Conservation (phyloP, 2,329 filamentous ascomycete genomes). For the Trichoderma aggressivum region DNA sequence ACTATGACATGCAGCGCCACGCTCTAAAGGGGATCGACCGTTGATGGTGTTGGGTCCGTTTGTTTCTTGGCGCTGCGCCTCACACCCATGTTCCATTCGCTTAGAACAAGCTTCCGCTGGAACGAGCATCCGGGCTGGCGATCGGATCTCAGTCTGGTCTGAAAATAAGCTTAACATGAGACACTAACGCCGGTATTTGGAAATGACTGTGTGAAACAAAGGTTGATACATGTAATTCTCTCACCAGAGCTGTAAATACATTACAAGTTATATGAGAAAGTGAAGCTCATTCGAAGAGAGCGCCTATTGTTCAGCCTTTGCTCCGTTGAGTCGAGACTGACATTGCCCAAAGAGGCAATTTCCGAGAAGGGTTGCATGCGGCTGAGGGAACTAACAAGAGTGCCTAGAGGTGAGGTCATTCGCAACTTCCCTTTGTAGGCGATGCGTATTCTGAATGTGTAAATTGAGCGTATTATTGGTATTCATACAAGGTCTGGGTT, state of each 20-base stretch:
- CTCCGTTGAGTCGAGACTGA: not conserved
- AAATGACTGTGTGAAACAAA: not conserved
- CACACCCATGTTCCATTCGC: not conserved
- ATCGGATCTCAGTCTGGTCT: not conserved
- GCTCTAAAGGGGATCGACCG: not conserved
- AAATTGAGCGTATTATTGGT: not conserved
- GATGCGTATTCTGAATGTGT: not conserved
- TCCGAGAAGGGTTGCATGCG: not conserved
- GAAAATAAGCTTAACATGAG: not conserved
- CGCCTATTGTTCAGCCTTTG: not conserved
- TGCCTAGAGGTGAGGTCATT: not conserved
- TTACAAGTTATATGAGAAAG: accelerated
- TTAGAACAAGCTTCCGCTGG: not conserved
- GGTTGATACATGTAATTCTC: accelerated
- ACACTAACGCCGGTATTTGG: not conserved
- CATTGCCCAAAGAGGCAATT: not conserved
- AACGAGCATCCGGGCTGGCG: not conserved
- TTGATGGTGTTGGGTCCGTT: not conserved
- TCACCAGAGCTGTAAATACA: no score
- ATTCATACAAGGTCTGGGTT: not conserved
- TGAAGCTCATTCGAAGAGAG: no score
- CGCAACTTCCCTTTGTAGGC: not conserved
- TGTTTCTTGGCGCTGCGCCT: not conserved
- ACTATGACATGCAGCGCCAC: not conserved
- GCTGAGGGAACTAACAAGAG: not conserved